These are phyloP conservation scores for Amphibolis antarctica DNA, from an alignment of 106 monocot genomes.

Conservation along the genomic window DNA sequence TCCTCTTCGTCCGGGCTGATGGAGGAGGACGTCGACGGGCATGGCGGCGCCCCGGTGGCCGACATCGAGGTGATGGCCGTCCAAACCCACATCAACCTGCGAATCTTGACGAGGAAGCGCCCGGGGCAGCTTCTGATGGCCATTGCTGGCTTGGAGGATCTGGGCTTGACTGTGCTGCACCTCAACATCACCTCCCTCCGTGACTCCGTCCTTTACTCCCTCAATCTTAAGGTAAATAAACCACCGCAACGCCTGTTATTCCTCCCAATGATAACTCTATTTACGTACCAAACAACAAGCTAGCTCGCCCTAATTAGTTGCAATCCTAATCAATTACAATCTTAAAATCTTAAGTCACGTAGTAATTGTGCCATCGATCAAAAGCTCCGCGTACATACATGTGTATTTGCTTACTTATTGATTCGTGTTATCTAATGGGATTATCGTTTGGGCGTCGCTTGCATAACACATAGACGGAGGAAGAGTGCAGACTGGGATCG, in stretches of 20 bases:
- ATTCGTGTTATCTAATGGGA: too few species aligned
- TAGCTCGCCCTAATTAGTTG: neutral
- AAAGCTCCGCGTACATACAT: too few species aligned
- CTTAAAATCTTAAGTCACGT: too few species aligned
- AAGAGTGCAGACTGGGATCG: slow-evolving; percentile 55
- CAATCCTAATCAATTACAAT: too few species aligned
- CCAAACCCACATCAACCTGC: slow-evolving; percentile 69
- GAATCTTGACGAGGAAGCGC: slow-evolving; percentile 38
- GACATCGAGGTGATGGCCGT: slow-evolving; percentile 67
- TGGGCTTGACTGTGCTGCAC: slow-evolving; percentile 56
- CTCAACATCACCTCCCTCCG: slow-evolving; percentile 56
- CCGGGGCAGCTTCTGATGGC: slow-evolving; percentile 41
- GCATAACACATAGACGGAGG: slow-evolving; percentile 42
- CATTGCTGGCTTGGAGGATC: slow-evolving; percentile 60
- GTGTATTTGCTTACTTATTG: too few species aligned
- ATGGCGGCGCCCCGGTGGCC: slow-evolving; percentile 12
- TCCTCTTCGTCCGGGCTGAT: neutral
- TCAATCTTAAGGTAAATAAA: slow-evolving; percentile 67
- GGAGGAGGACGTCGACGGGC: slow-evolving; percentile 2
- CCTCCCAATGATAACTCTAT: too few species aligned
- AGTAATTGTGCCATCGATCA: too few species aligned
- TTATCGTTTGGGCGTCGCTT: too few species aligned
- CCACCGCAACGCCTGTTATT: neutral
- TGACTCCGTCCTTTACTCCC: slow-evolving; percentile 49
- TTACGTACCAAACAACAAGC: too few species aligned